These are phyloP conservation scores for Penicillium herquei DNA, from an alignment of 495 filamentous ascomycete genomes.

Conservation along the genomic window DNA sequence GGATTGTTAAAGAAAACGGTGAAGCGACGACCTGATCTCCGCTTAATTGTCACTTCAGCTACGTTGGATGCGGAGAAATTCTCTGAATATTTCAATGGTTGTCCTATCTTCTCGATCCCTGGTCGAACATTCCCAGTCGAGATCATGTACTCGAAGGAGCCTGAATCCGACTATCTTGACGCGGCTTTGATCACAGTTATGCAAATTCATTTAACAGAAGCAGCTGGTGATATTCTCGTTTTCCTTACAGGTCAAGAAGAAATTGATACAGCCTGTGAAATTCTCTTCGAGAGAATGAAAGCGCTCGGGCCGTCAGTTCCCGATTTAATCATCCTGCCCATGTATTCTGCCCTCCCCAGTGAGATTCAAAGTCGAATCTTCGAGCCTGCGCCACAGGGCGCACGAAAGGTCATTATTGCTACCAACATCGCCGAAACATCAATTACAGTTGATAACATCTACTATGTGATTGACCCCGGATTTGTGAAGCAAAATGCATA, in stretches of 20 bases:
- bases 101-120: conserved; percentile 94
- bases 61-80: conserved; percentile 98
- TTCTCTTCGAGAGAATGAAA: conserved; percentile 95
- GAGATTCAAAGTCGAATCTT: conserved; percentile 96
- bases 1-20: conserved; percentile 92
- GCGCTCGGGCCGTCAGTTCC: conserved; percentile 86
- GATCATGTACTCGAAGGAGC: conserved; percentile 90
- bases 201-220: conserved; percentile 95
- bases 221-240: conserved; percentile 85
- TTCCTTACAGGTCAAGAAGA: conserved; percentile 98
- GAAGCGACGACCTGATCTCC: conserved; percentile 80
- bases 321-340: conserved; percentile 87
- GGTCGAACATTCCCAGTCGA: conserved; percentile 94
- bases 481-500: conserved; percentile 98
- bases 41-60: conserved; percentile 93
- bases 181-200: conserved; percentile 94
- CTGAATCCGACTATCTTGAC: conserved; percentile 94
- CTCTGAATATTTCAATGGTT: conserved; percentile 88
- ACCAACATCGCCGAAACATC: conserved; percentile 99
- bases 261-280: conserved; percentile 92
- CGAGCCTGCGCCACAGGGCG: conserved; percentile 84
- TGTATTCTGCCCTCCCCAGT: conserved; percentile 88
- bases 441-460: conserved; percentile 95
- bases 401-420: conserved; percentile 93
- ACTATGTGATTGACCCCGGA: conserved; percentile 95